These are phyloP conservation scores for Coemansia sp. DNA, from an alignment of 192 early-diverging fungal species.

Conservation along the genomic window DNA sequence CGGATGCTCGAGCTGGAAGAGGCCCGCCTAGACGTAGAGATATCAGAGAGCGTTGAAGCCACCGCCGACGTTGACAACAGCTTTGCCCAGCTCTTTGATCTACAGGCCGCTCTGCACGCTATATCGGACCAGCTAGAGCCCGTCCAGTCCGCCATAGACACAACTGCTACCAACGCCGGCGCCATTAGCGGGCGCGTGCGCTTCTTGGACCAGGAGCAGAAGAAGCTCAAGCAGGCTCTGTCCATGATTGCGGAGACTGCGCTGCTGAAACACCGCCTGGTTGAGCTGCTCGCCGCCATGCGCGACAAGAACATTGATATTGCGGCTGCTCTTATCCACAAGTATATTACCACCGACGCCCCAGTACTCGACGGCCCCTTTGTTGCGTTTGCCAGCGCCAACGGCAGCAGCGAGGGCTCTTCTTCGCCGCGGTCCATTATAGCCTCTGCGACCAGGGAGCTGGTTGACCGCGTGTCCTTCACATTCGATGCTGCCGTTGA, in stretches of 20 bases:
- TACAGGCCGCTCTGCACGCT: slow-evolving; percentile 6
- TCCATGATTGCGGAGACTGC: slow-evolving; percentile 67
- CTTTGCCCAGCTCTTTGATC: slow-evolving; percentile 15
- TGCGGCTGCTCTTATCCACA: slow-evolving; percentile 49
- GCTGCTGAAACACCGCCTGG: slow-evolving; percentile 46
- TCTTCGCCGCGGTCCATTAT: slow-evolving; percentile 37
- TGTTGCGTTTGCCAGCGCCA: slow-evolving; percentile 15
- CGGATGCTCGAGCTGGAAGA: slow-evolving; percentile 46
- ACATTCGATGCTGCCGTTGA: slow-evolving; percentile 81
- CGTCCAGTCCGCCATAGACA: slow-evolving; percentile 31
- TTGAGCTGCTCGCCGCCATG: slow-evolving; percentile 36
- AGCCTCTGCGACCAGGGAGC: slow-evolving; percentile 55
- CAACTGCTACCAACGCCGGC: slow-evolving; percentile 66
- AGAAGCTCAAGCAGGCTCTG: slow-evolving; percentile 68
- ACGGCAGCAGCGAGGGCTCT: slow-evolving; percentile 21
- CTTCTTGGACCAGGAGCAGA: slow-evolving; percentile 78
- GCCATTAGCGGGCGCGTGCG: slow-evolving; percentile 83
- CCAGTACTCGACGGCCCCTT: slow-evolving; percentile 27
- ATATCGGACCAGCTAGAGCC: slow-evolving; percentile 21
- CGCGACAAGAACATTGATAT: slow-evolving; percentile 56
- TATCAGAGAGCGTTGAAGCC: slow-evolving; percentile 32
- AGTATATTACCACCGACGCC: slow-evolving; percentile 17
- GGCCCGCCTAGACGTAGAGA: slow-evolving; percentile 46
- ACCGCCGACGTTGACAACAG: slow-evolving; percentile 10
- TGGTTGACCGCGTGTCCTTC: slow-evolving; percentile 69